Base-by-base conservation (phyloP, 352 stramenopile genomes). In the Bremia lactucae region DNA sequence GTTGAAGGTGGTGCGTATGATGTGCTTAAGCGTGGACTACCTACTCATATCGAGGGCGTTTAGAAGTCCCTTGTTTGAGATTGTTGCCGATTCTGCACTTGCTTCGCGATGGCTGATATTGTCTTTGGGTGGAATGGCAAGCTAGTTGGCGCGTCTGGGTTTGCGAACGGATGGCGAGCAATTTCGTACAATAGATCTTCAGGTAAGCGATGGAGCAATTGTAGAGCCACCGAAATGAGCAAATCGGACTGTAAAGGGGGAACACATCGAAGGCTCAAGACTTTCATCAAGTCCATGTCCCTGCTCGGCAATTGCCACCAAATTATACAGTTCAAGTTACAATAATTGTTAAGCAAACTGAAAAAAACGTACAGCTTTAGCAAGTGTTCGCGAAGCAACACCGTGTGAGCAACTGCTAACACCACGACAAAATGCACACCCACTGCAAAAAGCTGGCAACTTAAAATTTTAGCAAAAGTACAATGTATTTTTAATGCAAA, bases 361-460 rank as follows among this genome's bases (percentile, higher is more conserved):
- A n/a, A 6, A n/a, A 42, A 36, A 6, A 58, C 72, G 18, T 54
- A 88, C 77, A 85, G 74, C 24, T 77, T 49, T n/a, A 93, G 60
- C 2, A 96, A 38, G 20, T 86, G 70, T 11, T 88, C 75, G 20
- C 87, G 79, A 42, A 96, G 62, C 11, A 96, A 51, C 7, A 96
- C 75, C 0, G 87, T 88, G 52, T 95, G 78, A 10, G 86, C 80
- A 8, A 92, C 81, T 9, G 75, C 83, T n/a, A 96, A 54, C 0
- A 95, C 49, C 1, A 96, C 83, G 14, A 96, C 79, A 45, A 96
- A 92, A 60, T 96, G 87, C 6, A 96, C 74, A 0, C 87, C 87
- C 10, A 94, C 76, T 14, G 87, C 84, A 52, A 96, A 94, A 8
- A 96, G 54, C 81, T 93, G n/a, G n/a, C n/a, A n/a, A n/a, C n/a